Base-by-base conservation (phyloP, 2,329 filamentous ascomycete species). In the Sphaerostilbella broomeana region DNA sequence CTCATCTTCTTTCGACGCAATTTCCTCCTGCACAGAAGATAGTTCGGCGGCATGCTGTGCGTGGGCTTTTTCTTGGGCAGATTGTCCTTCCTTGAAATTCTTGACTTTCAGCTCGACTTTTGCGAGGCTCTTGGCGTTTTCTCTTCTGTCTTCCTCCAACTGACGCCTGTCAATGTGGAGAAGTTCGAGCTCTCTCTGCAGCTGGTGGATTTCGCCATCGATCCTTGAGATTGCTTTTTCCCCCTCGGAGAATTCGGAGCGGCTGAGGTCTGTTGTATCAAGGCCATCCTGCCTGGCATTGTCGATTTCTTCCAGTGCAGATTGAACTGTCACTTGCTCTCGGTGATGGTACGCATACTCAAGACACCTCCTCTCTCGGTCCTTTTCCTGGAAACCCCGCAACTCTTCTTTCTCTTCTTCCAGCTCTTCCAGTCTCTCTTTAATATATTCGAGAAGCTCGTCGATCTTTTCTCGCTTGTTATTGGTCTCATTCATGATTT, bases 401-500 rank as follows among this genome's bases (percentile, higher is more conserved):
- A 98, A 71, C 61, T 98, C 94, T 55, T 95, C 88, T 61, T 97
- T 97, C 62, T 98, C 92, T 58, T 95, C 89, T 61, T 98, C 92
- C 0, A 98, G 72, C 61, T 98, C 92, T 26, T 70, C 73, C 38
- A 98, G 70, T 38, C 92, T 81, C 54, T 94, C 86, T 54, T 92
- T 88, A 62, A 98, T 95, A 55, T 92, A 94, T 38, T 84, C 80
- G 10, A 98, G 75, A 10, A 94, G 72, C 56, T 94, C 88, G 57
- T 98, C 92, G 45, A 97, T 97, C 65, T 95, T 95, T 31, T 81
- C 73, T 46, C 88, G 81, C 68, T 95, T 97, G 64, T 88, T 94
- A 61, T 90, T 88, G 12, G 92, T 97, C 51, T 98, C 92, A 46
- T 81, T 79, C 86, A 98, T 95, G 53, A 98, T 95, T 67, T 95